Percentiles rank a stretch among this genome's conserved stretches.
These are phyloP conservation scores for Chlorokybus atmophyticus DNA, from an alignment of 139 green algal species.

Conservation along the genomic window DNA sequence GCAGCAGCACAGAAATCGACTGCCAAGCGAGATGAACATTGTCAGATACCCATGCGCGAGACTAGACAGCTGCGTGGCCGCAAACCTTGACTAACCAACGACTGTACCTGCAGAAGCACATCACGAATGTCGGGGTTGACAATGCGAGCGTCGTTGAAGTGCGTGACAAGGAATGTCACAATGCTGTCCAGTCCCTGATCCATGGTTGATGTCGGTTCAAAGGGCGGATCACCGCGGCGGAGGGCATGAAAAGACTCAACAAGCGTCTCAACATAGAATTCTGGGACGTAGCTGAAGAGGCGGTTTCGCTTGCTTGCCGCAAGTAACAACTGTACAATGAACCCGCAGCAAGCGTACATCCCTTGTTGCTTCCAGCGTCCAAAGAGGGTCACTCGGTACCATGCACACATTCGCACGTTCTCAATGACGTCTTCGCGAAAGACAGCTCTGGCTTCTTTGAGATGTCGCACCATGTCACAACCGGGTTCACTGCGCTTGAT, in stretches of 20 bases:
- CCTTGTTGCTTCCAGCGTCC: constrained; percentile 30
- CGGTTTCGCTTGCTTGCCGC: constrained; percentile 15
- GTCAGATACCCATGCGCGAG: no score
- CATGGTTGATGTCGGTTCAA: constrained; percentile 10
- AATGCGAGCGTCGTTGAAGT: constrained; percentile 42
- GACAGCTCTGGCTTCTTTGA: constrained; percentile 26
- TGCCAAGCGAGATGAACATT: no score
- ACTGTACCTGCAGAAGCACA: constrained; percentile 43
- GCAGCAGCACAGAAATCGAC: constrained; percentile 37
- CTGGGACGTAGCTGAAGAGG: constrained; percentile 38
- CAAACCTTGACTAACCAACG: no score
- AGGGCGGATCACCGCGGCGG: constrained; percentile 30
- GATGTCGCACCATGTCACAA: no score
- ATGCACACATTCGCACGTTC: constrained; percentile 30
- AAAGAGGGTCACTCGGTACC: constrained; percentile 29
- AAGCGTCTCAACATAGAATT: constrained; percentile 48
- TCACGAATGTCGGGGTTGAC: constrained; percentile 47
- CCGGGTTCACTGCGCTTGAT: no score
- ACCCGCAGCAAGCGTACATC: constrained; percentile 21
- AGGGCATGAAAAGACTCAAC: constrained; percentile 50
- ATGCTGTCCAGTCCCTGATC: constrained; percentile 5
- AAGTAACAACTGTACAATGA: constrained; percentile 25
- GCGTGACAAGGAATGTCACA: constrained; percentile 28
- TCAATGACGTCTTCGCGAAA: constrained; percentile 36
- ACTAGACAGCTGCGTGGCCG: no score